phyloP scores from a whole-genome alignment of 768 basidiomycete genomes.

The Hericium erinaceus region DNA sequence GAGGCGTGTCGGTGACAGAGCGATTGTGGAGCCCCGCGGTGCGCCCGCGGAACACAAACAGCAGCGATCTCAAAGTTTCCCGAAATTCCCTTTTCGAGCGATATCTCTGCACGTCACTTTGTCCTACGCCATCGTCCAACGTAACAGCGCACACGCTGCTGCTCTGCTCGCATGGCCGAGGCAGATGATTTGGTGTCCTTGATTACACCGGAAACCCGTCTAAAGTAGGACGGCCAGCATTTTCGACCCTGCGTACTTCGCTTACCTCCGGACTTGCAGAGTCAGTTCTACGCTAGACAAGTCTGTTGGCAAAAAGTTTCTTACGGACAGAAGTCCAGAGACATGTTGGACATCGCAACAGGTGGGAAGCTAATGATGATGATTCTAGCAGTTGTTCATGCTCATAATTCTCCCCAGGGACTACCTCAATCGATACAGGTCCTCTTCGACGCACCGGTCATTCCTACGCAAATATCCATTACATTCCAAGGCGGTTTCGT shows the following conservation, averaged over 20 bases:
- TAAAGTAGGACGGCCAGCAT: constrained; percentile 6
- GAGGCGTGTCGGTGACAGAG: too few species aligned
- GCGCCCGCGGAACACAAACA: too few species aligned
- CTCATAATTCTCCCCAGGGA: constrained; percentile 35
- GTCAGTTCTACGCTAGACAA: constrained; percentile 78
- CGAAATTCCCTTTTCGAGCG: background rate
- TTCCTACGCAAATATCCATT: constrained; percentile 46
- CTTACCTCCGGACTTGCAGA: constrained; percentile 27
- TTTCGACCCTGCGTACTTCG: background rate
- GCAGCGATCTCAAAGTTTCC: background rate
- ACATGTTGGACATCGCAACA: constrained; percentile 84
- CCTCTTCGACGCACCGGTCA: constrained; percentile 39
- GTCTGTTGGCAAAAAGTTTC: constrained; percentile 57
- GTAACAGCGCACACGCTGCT: too few species aligned
- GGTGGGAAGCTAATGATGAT: constrained; percentile 27
- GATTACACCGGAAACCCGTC: constrained; percentile 12
- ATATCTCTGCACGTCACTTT: background rate
- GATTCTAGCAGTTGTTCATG: background rate
- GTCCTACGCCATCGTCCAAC: too few species aligned
- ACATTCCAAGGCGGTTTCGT: constrained; percentile 86
- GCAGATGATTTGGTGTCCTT: background rate
- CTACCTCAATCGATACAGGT: constrained; percentile 68
- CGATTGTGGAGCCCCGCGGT: background rate
- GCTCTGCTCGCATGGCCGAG: background rate
- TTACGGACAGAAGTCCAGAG: constrained; percentile 62